phyloP scores from a whole-genome alignment of 1,139 yeast genomes.

The Kodamaea anthophila region DNA sequence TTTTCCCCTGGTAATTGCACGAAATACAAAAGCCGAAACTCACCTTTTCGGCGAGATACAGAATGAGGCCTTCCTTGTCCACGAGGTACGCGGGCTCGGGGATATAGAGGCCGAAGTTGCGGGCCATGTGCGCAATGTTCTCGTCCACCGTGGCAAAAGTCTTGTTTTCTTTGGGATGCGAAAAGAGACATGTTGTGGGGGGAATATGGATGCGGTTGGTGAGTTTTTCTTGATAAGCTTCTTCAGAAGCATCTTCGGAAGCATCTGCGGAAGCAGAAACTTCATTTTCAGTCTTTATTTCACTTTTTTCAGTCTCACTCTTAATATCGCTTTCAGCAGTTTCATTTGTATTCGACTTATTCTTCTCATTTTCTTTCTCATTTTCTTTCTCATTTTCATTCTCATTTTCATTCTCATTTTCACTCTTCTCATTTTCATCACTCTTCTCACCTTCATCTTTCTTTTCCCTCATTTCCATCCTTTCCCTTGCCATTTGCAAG shows the following conservation, averaged over 20 bases:
- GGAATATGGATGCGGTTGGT: constrained; percentile 65
- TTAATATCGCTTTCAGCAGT: neutral
- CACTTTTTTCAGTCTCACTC: constrained; percentile 15
- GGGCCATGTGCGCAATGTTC: constrained; percentile 71
- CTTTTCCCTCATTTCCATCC: constrained; percentile 43
- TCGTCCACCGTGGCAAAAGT: constrained; percentile 41
- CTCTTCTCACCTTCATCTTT: constrained; percentile 20
- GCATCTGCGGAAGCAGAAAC: neutral
- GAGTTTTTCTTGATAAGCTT: constrained; percentile 49
- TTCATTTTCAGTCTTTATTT: constrained; percentile 21
- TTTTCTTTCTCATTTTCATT: constrained; percentile 7
- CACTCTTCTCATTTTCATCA: constrained; percentile 7
- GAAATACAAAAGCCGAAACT: constrained; percentile 82
- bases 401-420: constrained; percentile 9
- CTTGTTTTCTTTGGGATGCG: constrained; percentile 44
- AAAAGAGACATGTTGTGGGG: constrained; percentile 71
- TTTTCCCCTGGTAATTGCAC: constrained; percentile 79
- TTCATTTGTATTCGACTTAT: neutral
- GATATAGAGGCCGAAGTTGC: constrained; percentile 72
- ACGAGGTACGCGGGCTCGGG: constrained; percentile 73
- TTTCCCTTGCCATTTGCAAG: constrained; percentile 54
- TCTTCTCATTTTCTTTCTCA: neutral
- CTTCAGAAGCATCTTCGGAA: constrained; percentile 42
- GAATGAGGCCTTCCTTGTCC: constrained; percentile 65
- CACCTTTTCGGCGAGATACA: constrained; percentile 73